phyloP scores from a whole-genome alignment of 2,329 filamentous ascomycete species.

The Stromatinia cepivora region DNA sequence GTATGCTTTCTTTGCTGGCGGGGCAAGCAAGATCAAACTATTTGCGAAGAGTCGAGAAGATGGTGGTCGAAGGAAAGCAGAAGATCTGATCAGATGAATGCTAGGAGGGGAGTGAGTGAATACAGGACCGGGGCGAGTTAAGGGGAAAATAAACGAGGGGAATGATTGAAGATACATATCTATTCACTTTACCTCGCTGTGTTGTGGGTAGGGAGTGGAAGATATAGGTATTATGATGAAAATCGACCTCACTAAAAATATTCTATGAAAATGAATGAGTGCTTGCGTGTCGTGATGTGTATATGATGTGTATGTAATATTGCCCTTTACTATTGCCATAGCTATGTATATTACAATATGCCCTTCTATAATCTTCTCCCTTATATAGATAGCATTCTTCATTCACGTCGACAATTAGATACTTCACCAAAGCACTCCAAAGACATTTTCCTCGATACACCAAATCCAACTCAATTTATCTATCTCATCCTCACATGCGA shows the following conservation, averaged over 20 bases:
- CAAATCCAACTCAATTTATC: too few relatives aligned
- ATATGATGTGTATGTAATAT: not conserved
- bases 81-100: not conserved
- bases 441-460: not conserved
- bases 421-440: not conserved
- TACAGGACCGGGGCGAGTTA: not conserved
- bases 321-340: too few relatives aligned
- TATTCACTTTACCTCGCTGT: not conserved
- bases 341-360: not conserved
- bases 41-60: not conserved
- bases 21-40: conserved; percentile 4
- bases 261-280: not conserved
- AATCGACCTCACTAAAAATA: not conserved
- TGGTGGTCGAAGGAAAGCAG: not conserved
- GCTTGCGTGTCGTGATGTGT: not conserved
- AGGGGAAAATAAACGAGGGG: not conserved
- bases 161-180: not conserved
- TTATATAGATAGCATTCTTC: not conserved
- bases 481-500: too few relatives aligned
- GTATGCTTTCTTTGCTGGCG: not conserved
- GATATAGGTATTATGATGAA: not conserved
- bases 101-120: not conserved
- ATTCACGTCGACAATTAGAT: not conserved
- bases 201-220: not conserved
- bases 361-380: not conserved